A percentile compares a stretch with the other conserved stretches of the same genome.
Conservation (phyloP, 768 basidiomycete genomes). For the Tephrocybe sp. region DNA sequence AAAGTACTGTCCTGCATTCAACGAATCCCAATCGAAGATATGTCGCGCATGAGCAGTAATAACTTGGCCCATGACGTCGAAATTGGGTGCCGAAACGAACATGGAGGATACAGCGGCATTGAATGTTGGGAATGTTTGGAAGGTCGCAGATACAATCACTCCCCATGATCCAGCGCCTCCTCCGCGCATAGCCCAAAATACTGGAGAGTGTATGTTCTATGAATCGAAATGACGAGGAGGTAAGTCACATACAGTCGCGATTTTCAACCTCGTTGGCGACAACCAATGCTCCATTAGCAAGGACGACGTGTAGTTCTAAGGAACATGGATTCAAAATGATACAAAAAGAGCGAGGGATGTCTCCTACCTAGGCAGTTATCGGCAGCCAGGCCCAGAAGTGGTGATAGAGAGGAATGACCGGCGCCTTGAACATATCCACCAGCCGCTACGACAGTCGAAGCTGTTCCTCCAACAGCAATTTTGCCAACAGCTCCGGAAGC, state of each 20-base stretch:
- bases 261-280: conserved; percentile 23
- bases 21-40: conserved; percentile 32
- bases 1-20: conserved; percentile 30
- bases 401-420: conserved; percentile 28
- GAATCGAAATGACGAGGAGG: too few relatives aligned
- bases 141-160: conserved; percentile 33
- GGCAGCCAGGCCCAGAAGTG: conserved; percentile 22
- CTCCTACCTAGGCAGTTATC: too few relatives aligned
- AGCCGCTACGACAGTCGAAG: conserved; percentile 26
- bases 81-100: conserved; percentile 15
- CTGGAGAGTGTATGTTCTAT: too few relatives aligned
- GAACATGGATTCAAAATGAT: background rate
- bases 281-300: conserved; percentile 26
- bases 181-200: conserved; percentile 27
- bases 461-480: conserved; percentile 25
- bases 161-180: conserved; percentile 35
- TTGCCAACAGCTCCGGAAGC: conserved; percentile 20
- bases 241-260: conserved; percentile 20
- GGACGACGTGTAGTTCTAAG: conserved; percentile 29
- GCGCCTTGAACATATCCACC: conserved; percentile 34
- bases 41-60: conserved; percentile 31
- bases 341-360: too few relatives aligned
- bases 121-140: conserved; percentile 34
- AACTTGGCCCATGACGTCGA: conserved; percentile 21
- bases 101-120: conserved; percentile 21